Evolutionary conservation across 169 alveolate species (phyloP).

Genomic region (Babesia gibsoni): DNA sequence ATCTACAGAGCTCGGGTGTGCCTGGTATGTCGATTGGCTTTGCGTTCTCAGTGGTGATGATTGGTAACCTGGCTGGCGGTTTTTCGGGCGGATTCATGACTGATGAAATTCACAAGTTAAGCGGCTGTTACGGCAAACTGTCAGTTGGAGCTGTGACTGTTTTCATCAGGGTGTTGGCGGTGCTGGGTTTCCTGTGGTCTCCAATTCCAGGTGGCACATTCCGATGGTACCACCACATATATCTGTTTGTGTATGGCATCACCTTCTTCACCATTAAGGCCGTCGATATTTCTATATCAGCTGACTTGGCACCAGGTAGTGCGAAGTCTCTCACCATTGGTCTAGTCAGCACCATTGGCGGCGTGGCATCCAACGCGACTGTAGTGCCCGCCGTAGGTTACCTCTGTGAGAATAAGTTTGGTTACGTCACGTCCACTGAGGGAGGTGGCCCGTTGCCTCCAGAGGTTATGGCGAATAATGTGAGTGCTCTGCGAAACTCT

Average conservation of each 20-base stretch:
- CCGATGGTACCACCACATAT: conserved; percentile 41
- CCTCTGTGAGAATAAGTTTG: conserved; percentile 82
- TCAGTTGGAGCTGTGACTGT: conserved; percentile 76
- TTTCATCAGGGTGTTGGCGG: conserved; percentile 68
- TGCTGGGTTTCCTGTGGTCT: conserved; percentile 67
- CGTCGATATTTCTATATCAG: conserved; percentile 84
- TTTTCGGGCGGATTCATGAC: conserved; percentile 84
- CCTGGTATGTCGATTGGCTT: conserved; percentile 81
- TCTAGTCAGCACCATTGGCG: conserved; percentile 81
- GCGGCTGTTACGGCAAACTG: conserved; percentile 83
- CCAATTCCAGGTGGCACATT: conserved; percentile 61
- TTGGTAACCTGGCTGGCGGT: conserved; percentile 87
- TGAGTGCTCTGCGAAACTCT: conserved; percentile 11
- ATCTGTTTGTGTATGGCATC: conserved; percentile 79
- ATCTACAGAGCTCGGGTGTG: conserved; percentile 85
- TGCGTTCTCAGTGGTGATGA: conserved; percentile 75
- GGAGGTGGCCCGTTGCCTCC: neutral
- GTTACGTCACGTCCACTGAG: conserved; percentile 16
- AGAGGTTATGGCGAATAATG: neutral
- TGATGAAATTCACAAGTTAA: conserved; percentile 76
- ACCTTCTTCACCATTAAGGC: conserved; percentile 88
- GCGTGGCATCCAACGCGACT: conserved; percentile 80
- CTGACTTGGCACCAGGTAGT: conserved; percentile 86
- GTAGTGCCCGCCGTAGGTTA: conserved; percentile 87
- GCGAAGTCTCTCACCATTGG: conserved; percentile 85